These are phyloP conservation scores for Ulvella scutata DNA, from an alignment of 139 green algal species.

Conservation along the genomic window DNA sequence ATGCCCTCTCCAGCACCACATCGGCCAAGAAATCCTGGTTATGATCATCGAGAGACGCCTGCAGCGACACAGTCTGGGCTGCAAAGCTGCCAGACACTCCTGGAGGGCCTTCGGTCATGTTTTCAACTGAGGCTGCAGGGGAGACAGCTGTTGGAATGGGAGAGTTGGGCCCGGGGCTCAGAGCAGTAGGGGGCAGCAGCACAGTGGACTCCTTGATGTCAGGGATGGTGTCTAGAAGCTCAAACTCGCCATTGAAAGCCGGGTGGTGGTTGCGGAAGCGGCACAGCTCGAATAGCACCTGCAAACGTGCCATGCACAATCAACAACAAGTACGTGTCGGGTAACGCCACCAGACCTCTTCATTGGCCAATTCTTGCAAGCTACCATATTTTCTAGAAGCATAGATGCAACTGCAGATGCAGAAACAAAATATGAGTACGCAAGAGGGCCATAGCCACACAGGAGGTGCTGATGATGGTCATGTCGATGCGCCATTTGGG, in stretches of 20 bases:
- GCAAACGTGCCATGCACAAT: too few species aligned
- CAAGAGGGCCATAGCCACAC: too few species aligned
- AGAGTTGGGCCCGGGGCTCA: not conserved
- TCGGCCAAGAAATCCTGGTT: not conserved
- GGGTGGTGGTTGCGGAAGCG: slow-evolving; percentile 26
- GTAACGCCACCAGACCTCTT: too few species aligned
- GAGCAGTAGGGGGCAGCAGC: not conserved
- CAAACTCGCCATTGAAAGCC: slow-evolving; percentile 22
- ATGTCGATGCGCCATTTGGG: too few species aligned
- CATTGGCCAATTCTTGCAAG: too few species aligned
- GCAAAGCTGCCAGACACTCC: not conserved
- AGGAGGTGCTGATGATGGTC: too few species aligned
- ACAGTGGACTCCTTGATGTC: not conserved
- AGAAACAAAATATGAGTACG: too few species aligned
- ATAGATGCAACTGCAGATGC: too few species aligned
- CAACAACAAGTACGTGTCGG: too few species aligned
- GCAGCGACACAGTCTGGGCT: not conserved
- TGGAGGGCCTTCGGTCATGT: not conserved
- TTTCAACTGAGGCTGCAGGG: not conserved
- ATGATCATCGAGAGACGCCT: not conserved
- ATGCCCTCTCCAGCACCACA: not conserved
- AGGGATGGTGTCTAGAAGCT: slow-evolving; percentile 2
- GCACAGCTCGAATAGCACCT: slow-evolving; percentile 32
- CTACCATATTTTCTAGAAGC: too few species aligned
- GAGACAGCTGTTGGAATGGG: not conserved